Percentiles rank a stretch among this genome's conserved stretches.
Conservation (phyloP, 441 rosid species). For the Viola pubescens region DNA sequence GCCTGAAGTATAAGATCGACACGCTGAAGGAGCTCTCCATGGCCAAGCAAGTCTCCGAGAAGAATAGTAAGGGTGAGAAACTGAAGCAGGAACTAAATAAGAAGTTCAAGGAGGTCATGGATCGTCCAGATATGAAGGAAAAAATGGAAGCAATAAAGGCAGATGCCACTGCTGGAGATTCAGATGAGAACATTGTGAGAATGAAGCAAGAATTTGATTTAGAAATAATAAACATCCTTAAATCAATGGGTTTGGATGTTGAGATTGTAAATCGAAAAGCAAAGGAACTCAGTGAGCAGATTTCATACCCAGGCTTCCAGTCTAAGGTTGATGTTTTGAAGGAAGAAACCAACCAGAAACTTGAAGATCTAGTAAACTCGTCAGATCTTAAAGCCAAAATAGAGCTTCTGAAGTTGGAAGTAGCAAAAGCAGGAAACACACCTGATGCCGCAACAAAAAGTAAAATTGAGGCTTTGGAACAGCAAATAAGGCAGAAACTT, state of each 20-base stretch:
- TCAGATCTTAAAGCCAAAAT: conserved; percentile 55
- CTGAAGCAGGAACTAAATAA: conserved; percentile 47
- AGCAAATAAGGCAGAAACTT: conserved; percentile 54
- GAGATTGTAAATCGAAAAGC: conserved; percentile 29
- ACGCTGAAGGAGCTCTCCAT: conserved; percentile 59
- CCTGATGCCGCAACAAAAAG: conserved; percentile 34
- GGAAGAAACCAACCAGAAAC: conserved; percentile 47
- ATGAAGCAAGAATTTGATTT: conserved; percentile 42
- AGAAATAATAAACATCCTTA: conserved; percentile 40
- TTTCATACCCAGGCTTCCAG: conserved; percentile 22
- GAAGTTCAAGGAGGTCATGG: conserved; percentile 51
- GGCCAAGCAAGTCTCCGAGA: conserved; percentile 43
- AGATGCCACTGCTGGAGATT: conserved; percentile 41
- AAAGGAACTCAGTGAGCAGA: conserved; percentile 27
- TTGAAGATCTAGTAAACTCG: conserved; percentile 38
- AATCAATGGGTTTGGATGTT: conserved; percentile 57
- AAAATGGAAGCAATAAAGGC: conserved; percentile 56
- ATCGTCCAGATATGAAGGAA: conserved; percentile 48
- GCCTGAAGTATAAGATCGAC: conserved; percentile 55
- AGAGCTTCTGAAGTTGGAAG: conserved; percentile 53
- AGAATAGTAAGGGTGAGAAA: conserved; percentile 26
- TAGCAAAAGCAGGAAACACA: conserved; percentile 44
- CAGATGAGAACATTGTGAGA: conserved; percentile 39
- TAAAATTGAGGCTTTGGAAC: conserved; percentile 49
- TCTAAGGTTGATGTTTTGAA: conserved; percentile 36